These are phyloP conservation scores for Pulveroboletus sp. DNA, from an alignment of 768 basidiomycete species.

Conservation along the genomic window DNA sequence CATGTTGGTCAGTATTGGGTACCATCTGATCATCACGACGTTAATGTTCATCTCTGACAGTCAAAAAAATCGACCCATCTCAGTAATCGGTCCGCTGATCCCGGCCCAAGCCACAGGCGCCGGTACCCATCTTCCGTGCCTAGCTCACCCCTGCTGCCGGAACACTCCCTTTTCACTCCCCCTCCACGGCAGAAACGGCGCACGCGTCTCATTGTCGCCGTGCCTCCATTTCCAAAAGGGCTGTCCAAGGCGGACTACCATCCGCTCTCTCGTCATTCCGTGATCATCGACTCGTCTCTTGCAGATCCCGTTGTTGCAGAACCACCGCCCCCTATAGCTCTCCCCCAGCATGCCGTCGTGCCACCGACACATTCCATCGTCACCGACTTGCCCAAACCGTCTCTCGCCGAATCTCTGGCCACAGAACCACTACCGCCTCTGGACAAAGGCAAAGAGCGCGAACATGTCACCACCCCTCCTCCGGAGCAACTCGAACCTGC, in stretches of 20 bases:
- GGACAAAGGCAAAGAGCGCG: slow-evolving; percentile 25
- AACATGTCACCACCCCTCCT: not conserved
- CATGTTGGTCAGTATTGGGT: slow-evolving; percentile 18
- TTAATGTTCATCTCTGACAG: slow-evolving; percentile 8
- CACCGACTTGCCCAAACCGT: not conserved
- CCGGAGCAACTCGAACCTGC: not conserved
- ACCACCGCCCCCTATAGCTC: too few relatives aligned
- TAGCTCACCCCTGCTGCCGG: slow-evolving; percentile 7
- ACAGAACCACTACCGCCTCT: not conserved
- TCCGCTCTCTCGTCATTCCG: not conserved
- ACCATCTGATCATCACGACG: not conserved
- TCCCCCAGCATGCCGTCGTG: not conserved
- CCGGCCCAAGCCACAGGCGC: slow-evolving; percentile 12
- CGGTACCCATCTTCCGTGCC: not conserved
- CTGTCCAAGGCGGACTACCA: slow-evolving; percentile 20
- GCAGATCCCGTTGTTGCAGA: too few relatives aligned
- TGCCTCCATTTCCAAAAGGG: slow-evolving; percentile 22
- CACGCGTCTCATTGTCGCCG: slow-evolving; percentile 14
- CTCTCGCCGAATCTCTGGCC: not conserved
- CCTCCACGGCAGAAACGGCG: slow-evolving; percentile 15
- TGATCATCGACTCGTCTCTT: too few relatives aligned
- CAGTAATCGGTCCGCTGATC: not conserved
- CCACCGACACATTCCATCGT: not conserved
- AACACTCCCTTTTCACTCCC: slow-evolving; percentile 30
- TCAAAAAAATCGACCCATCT: not conserved